Conservation (phyloP, 768 basidiomycete genomes). For the Naganishia onofrii region DNA sequence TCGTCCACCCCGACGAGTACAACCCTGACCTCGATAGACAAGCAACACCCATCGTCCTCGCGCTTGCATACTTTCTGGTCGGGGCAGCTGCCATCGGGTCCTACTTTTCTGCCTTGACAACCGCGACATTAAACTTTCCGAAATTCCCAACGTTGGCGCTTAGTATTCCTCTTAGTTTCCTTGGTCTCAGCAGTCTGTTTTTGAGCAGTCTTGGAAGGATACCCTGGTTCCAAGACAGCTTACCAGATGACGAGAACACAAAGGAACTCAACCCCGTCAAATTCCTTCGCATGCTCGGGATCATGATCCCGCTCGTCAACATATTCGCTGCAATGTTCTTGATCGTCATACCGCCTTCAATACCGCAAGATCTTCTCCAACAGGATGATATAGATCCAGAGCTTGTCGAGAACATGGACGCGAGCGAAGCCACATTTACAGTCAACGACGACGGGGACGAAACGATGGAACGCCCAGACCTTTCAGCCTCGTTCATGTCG, state of each 20-base stretch:
- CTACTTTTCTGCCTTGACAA: constrained; percentile 50
- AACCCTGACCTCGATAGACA: constrained; percentile 23
- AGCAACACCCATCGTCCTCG: constrained; percentile 16
- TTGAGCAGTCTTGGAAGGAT: constrained; percentile 31
- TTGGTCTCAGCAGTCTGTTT: constrained; percentile 48
- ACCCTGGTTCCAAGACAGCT: constrained; percentile 7
- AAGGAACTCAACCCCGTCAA: constrained; percentile 38
- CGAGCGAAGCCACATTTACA: constrained; percentile 22
- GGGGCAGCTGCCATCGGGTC: constrained; percentile 49
- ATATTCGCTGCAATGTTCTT: constrained; percentile 45
- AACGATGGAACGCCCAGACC: constrained; percentile 27
- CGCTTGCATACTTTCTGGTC: constrained; percentile 41
- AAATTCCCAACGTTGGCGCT: constrained; percentile 47
- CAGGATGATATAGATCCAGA: constrained; percentile 5
- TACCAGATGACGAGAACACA: constrained; percentile 24
- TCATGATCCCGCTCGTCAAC: constrained; percentile 47
- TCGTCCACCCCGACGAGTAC: not conserved
- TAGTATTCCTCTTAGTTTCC: constrained; percentile 45
- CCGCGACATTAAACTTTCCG: constrained; percentile 49
- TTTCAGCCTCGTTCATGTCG: constrained; percentile 19
- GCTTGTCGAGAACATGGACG: constrained; percentile 24
- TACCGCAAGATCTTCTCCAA: constrained; percentile 15
- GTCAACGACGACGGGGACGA: not conserved
- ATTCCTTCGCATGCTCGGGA: constrained; percentile 45
- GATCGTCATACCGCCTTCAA: constrained; percentile 36